Percentiles rank a stretch among this genome's conserved stretches.
phyloP scores from a whole-genome alignment of 345 rosid species.

The Eucalyptus curtisii region DNA sequence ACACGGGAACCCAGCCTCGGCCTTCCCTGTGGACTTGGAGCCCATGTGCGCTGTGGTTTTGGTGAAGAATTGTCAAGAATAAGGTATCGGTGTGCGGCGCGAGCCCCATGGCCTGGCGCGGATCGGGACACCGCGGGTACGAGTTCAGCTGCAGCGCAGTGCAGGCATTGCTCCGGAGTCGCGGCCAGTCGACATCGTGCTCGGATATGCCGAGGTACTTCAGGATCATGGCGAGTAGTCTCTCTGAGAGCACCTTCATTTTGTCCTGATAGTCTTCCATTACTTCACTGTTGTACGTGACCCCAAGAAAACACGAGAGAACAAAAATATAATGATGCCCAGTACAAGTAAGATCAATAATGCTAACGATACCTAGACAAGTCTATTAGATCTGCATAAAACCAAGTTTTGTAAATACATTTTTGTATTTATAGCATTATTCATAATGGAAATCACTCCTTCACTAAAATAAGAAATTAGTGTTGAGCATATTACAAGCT shows the following conservation, averaged over 20 bases:
- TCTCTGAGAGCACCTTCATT: slow-evolving; percentile 44
- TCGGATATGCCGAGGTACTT: slow-evolving; percentile 19
- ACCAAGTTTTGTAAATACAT: background rate
- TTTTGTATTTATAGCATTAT: background rate
- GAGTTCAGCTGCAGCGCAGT: slow-evolving; percentile 63
- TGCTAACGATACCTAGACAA: background rate
- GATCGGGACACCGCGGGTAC: slow-evolving; percentile 78
- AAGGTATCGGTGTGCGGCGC: slow-evolving; percentile 88
- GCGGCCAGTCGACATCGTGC: slow-evolving; percentile 16
- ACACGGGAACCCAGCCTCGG: slow-evolving; percentile 54
- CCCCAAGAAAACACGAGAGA: background rate
- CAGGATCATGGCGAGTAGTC: slow-evolving; percentile 32
- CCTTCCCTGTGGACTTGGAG: slow-evolving; percentile 49
- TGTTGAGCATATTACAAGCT: background rate
- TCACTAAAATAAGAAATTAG: background rate
- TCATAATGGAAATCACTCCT: background rate
- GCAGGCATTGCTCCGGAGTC: background rate
- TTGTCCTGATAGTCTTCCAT: slow-evolving; percentile 61
- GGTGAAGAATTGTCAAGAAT: slow-evolving; percentile 59
- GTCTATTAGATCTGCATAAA: background rate
- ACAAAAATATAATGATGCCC: background rate
- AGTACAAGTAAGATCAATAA: background rate
- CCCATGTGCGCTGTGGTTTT: slow-evolving; percentile 25
- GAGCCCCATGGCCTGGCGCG: slow-evolving; percentile 55
- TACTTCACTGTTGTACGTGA: slow-evolving; percentile 21